Percentiles rank a stretch among this genome's conserved stretches.
Conservation (phyloP, 2,329 filamentous ascomycete species). For the Nigrospora osmanthi region DNA sequence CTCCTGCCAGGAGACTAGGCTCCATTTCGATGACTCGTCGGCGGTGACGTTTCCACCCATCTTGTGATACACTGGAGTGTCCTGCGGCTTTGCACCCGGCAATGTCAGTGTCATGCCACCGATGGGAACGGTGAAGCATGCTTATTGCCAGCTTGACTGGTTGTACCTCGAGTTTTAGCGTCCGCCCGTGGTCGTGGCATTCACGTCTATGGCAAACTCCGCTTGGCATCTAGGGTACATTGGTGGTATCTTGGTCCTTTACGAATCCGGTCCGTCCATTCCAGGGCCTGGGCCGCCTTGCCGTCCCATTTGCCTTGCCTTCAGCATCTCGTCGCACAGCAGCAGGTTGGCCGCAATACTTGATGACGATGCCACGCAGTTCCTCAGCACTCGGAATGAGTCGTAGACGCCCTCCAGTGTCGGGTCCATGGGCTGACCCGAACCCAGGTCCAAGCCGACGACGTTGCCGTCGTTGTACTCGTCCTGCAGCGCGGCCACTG, state of each 20-base stretch:
- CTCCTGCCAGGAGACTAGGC: no score
- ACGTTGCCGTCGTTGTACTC: slow-evolving; percentile 77
- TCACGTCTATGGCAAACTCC: slow-evolving; percentile 3
- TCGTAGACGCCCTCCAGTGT: slow-evolving; percentile 89
- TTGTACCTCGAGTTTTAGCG: no score
- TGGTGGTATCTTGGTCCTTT: slow-evolving; percentile 11
- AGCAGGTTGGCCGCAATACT: slow-evolving; percentile 93
- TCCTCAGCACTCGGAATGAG: slow-evolving; percentile 89
- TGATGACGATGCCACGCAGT: slow-evolving; percentile 87
- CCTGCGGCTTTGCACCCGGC: no score
- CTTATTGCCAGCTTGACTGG: no score
- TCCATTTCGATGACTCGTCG: no score
- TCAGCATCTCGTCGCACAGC: slow-evolving; percentile 93
- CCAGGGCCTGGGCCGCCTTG: slow-evolving; percentile 54
- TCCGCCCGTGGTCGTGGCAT: background rate
- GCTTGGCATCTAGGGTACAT: slow-evolving; percentile 4
- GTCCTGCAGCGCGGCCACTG: slow-evolving; percentile 81
- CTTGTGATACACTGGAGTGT: no score
- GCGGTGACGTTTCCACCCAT: no score
- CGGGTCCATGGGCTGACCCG: slow-evolving; percentile 92
- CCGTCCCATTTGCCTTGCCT: slow-evolving; percentile 89
- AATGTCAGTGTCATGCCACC: no score
- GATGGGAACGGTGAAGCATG: no score
- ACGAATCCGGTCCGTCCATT: slow-evolving; percentile 53
- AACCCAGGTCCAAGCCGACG: slow-evolving; percentile 78